Percentiles rank a stretch among this genome's conserved stretches.
Evolutionary conservation across 306 rosid genomes (phyloP).

Genomic region (Gillenia trifoliata): DNA sequence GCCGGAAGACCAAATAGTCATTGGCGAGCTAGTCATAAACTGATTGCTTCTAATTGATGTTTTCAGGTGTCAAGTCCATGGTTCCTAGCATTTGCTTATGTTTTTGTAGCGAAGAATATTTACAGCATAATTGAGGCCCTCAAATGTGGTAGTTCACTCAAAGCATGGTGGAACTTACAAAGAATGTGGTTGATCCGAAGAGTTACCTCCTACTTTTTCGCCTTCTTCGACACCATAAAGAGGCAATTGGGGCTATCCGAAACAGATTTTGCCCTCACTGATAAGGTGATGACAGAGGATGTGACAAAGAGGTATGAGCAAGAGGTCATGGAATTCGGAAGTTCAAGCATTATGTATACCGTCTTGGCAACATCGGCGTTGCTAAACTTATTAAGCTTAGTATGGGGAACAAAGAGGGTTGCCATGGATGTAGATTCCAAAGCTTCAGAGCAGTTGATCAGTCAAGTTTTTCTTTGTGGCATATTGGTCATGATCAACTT

Average conservation of each 20-base stretch:
- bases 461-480: slow-evolving; percentile 32
- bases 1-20: too few species aligned
- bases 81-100: slow-evolving; percentile 61
- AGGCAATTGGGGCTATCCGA: slow-evolving; percentile 45
- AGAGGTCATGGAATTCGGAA: slow-evolving; percentile 62
- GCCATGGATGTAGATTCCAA: slow-evolving; percentile 11
- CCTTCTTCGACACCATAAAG: slow-evolving; percentile 39
- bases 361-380: slow-evolving; percentile 49
- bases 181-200: slow-evolving; percentile 47
- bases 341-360: slow-evolving; percentile 35
- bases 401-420: slow-evolving; percentile 35
- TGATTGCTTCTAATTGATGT: neutral
- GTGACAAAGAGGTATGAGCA: slow-evolving; percentile 38
- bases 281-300: slow-evolving; percentile 45
- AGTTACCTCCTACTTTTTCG: slow-evolving; percentile 46
- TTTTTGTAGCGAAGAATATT: slow-evolving; percentile 33
- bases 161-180: slow-evolving; percentile 69
- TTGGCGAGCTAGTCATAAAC: neutral
- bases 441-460: slow-evolving; percentile 17
- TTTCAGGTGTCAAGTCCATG: slow-evolving; percentile 40
- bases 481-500: slow-evolving; percentile 29
- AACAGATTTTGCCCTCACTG: slow-evolving; percentile 40
- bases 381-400: slow-evolving; percentile 38
- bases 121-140: slow-evolving; percentile 43
- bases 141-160: slow-evolving; percentile 31